Percentiles rank a stretch among this genome's conserved stretches.
phyloP scores from a whole-genome alignment of 202 grass and related monocot genomes.

The Setaria viridis region DNA sequence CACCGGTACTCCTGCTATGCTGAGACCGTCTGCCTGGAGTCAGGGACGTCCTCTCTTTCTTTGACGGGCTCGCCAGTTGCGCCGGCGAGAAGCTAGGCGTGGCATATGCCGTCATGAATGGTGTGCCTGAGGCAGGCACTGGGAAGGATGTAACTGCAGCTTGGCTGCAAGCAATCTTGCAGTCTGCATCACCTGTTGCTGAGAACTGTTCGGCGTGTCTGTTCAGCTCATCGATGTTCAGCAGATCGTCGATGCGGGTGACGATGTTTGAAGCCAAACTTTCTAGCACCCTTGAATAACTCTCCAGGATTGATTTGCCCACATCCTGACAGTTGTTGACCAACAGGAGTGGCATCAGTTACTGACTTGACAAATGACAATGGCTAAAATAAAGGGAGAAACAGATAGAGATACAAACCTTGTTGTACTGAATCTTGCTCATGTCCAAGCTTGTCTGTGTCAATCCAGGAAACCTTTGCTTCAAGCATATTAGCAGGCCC shows the following conservation, averaged over 20 bases:
- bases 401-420: constrained; percentile 55
- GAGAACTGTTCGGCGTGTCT: constrained; percentile 58
- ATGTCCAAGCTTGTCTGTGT: constrained; percentile 94
- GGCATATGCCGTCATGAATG: constrained; percentile 67
- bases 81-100: constrained; percentile 74
- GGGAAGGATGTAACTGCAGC: constrained; percentile 56
- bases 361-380: constrained; percentile 1
- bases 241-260: constrained; percentile 80
- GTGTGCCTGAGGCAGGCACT: constrained; percentile 82
- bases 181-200: constrained; percentile 37
- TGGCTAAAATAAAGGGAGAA: neutral
- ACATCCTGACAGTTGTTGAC: constrained; percentile 69
- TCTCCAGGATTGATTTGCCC: constrained; percentile 89
- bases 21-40: constrained; percentile 52
- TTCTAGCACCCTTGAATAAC: constrained; percentile 94
- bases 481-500: constrained; percentile 78
- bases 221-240: constrained; percentile 72
- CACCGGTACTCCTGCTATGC: constrained; percentile 47
- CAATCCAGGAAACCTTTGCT: constrained; percentile 93
- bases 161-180: constrained; percentile 58
- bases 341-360: neutral
- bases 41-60: constrained; percentile 55
- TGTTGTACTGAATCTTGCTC: constrained; percentile 95
- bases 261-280: constrained; percentile 86
- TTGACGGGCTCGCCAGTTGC: constrained; percentile 53